Evolutionary conservation across 306 rosid species (phyloP), one percentile per base, ranked within the genome.

Genomic region (Luffa aegyptiaca): DNA sequence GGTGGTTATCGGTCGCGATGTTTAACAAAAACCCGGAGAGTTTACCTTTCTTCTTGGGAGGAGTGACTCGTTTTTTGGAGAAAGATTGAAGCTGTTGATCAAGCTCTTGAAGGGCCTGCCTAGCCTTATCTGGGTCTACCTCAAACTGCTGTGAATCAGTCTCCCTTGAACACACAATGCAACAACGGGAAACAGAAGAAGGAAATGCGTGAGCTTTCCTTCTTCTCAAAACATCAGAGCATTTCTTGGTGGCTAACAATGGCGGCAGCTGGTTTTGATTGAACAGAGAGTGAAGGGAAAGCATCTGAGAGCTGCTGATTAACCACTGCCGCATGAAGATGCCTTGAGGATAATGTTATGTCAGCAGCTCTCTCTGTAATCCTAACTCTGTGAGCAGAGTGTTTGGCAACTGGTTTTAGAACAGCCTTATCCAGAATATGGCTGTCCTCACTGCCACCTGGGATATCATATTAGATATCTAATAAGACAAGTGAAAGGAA

Each of bases 71-170:
- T 70, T 88, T 89, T 62, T 61, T 77, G 79, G 97, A 83, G 84
- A 88, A 61, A 57, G 97, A 86, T 35, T 92, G 89, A 12, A 94
- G 84, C 83, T 92, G 90, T 52, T 89, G 88, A 81, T 94, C 98
- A 82, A 94, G 97, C 76, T 87, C 79, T 68, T 80, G 86, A 69
- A 94, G 96, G 57, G 97, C 92, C 83, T 94, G 93, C 78, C 92
- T 87, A 39, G 97, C 98, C 84, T 94, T 89, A 3, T 89, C 93
- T 63, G 86, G 88, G 85, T 94, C 97, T 20, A 94, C 62, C 84
- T 94, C 97, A 87, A 87, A 91, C 33, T 89, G 85, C 51, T 83
- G 84, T 41, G 96, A 88, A 81, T 90, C 94, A 64, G 81, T 88
- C 80, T 89, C 90, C 31, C 48, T 77, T n/a, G 92, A 88, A 65